phyloP scores from a whole-genome alignment of 2,329 filamentous ascomycete genomes.

The Fusarium sp. region DNA sequence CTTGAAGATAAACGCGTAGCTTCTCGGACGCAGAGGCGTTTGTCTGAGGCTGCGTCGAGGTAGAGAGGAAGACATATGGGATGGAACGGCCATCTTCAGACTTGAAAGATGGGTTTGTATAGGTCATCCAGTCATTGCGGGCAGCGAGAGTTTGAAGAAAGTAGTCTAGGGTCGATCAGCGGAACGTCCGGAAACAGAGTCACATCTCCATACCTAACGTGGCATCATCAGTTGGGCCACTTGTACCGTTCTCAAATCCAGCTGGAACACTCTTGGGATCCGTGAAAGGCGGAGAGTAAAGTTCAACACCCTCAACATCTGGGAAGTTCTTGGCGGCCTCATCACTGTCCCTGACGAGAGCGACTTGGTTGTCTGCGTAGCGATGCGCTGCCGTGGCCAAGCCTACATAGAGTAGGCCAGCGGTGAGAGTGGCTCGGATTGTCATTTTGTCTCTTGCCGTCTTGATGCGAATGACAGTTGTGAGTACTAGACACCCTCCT shows the following conservation, averaged over 20 bases:
- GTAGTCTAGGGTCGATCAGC: constrained; percentile 28
- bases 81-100: constrained; percentile 42
- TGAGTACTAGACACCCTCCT: neutral
- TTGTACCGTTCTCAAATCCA: constrained; percentile 45
- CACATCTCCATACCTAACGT: constrained; percentile 14
- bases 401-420: constrained; percentile 33
- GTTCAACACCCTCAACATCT: constrained; percentile 33
- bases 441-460: constrained; percentile 15
- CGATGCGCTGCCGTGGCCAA: constrained; percentile 32
- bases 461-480: neutral
- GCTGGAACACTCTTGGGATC: constrained; percentile 37
- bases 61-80: constrained; percentile 35
- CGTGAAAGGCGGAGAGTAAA: constrained; percentile 45
- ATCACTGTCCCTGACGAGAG: constrained; percentile 37
- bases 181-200: accelerated
- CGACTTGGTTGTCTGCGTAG: constrained; percentile 46
- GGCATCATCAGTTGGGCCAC: constrained; percentile 42
- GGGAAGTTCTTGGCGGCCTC: constrained; percentile 42
- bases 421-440: neutral
- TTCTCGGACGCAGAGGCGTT: constrained; percentile 37
- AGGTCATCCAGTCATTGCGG: constrained; percentile 41
- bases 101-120: constrained; percentile 37
- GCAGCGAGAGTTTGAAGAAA: constrained; percentile 38
- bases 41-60: constrained; percentile 18
- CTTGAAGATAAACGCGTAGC: constrained; percentile 45